Evolutionary conservation across 208 protist genomes (phyloP), one percentile per base, ranked within the genome.

Genomic region (Trypanosoma brucei): DNA sequence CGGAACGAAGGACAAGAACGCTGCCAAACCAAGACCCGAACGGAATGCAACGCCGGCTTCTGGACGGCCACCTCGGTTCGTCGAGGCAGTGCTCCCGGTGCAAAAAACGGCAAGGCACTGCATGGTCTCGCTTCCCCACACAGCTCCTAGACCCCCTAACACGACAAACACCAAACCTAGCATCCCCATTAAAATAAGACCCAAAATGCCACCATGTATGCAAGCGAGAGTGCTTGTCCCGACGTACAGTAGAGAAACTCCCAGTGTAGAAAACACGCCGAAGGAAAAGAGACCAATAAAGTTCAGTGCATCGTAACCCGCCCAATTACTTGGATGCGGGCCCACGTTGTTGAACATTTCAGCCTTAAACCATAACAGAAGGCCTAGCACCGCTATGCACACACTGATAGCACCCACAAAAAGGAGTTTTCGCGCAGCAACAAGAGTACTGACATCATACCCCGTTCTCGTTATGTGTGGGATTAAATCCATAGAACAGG

Each of bases 91-190:
- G 34, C 51, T 63, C 33, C 64, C 62, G n/a, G 75, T 50, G 55
- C 69, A 76, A 64, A 81, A 77, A 37, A 81, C 33, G n/a, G 55
- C 62, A n/a, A 60, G 51, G 39, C 75, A 81, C 44, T 55, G 31
- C 36, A 65, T 54, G 40, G 66, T 66, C 37, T 70, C 63, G 2
- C 31, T 39, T 40, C 75, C 69, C 59, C 67, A 72, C 2, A 76
- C 8, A 33, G 64, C 50, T n/a, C 64, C 70, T 11, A 59, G 14
- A 40, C 65, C 55, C 55, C 55, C 67, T n/a, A 60, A 9, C 1
- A 55, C 53, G 38, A 62, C 40, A 38, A 72, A 70, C 34, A 31
- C 65, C 2, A 56, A 7, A 57, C 54, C 68, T 35, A 73, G 30
- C 33, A 31, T 34, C 34, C 34, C 54, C 30, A 61, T 51, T 11